Conservation (phyloP, 169 alveolate genomes). For the Cyclospora cayetanensis region DNA sequence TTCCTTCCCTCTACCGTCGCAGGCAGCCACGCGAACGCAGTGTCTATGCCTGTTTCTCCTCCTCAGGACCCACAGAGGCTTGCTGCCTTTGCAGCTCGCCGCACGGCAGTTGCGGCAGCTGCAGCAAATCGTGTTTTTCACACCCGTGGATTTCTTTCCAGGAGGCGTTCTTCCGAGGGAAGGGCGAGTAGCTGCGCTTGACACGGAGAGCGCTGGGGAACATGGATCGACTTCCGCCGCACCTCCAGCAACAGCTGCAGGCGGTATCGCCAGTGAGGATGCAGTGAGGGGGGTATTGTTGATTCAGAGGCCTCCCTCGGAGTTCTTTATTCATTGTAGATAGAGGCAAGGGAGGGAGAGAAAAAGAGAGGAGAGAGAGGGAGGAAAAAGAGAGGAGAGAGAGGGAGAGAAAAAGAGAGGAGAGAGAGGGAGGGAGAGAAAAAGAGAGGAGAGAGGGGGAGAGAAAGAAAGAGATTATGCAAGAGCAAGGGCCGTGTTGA, state of each 20-base stretch:
- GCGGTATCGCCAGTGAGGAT: not conserved
- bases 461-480: too few relatives aligned
- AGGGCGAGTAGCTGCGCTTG: not conserved
- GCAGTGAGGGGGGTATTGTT: not conserved
- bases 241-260: slow-evolving; percentile 31
- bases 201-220: not conserved
- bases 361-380: not conserved
- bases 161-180: not conserved
- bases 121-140: slow-evolving; percentile 6
- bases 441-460: too few relatives aligned
- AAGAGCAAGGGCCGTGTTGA: too few relatives aligned
- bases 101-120: slow-evolving; percentile 39
- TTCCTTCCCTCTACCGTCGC: not conserved
- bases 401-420: not conserved
- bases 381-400: not conserved
- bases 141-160: not conserved
- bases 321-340: slow-evolving; percentile 18
- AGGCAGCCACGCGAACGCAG: not conserved
- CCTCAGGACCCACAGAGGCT: slow-evolving; percentile 10
- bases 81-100: slow-evolving; percentile 44
- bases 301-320: not conserved
- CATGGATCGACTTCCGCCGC: not conserved
- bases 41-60: not conserved
- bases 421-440: not conserved
- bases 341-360: not conserved